A percentile compares a stretch with the other conserved stretches of the same genome.
phyloP scores from a whole-genome alignment of 2,329 filamentous ascomycete species.

The Diaporthe caulivora region DNA sequence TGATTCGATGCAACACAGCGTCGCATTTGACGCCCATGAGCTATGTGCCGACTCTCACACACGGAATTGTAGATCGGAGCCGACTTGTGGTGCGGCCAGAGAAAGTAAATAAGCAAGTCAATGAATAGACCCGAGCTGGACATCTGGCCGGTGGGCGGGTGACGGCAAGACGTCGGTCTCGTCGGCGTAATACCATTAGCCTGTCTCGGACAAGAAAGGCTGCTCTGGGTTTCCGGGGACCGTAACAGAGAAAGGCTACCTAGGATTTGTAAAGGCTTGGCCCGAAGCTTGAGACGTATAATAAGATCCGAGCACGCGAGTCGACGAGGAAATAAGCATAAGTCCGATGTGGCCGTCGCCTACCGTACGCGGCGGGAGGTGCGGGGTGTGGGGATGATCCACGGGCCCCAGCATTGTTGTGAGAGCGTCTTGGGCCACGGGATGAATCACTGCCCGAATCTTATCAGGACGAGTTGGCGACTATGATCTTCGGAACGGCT shows the following conservation, averaged over 20 bases:
- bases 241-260: not conserved
- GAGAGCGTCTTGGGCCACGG: not conserved
- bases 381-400: conserved; percentile 10
- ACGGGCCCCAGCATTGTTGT: not conserved
- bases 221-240: conserved; percentile 3
- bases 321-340: conserved; percentile 26
- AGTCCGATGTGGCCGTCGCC: conserved; percentile 19
- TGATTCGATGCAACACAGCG: not conserved
- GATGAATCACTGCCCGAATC: not conserved
- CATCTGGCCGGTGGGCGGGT: not conserved
- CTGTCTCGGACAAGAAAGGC: conserved; percentile 6
- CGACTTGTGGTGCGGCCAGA: not conserved
- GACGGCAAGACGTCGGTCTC: not conserved
- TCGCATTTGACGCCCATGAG: too few relatives aligned
- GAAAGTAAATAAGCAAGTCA: not conserved
- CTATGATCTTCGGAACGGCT: not conserved
- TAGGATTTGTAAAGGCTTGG: not conserved
- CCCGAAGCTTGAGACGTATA: conserved; percentile 1
- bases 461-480: not conserved
- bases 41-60: too few relatives aligned
- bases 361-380: not conserved
- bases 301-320: conserved; percentile 23
- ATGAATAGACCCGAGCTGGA: not conserved
- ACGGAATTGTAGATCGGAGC: too few relatives aligned
- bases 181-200: conserved; percentile 17